Percentiles rank a stretch among this genome's conserved stretches.
These are phyloP conservation scores for Spiraea crenata DNA, from an alignment of 331 rosid species.

Conservation along the genomic window DNA sequence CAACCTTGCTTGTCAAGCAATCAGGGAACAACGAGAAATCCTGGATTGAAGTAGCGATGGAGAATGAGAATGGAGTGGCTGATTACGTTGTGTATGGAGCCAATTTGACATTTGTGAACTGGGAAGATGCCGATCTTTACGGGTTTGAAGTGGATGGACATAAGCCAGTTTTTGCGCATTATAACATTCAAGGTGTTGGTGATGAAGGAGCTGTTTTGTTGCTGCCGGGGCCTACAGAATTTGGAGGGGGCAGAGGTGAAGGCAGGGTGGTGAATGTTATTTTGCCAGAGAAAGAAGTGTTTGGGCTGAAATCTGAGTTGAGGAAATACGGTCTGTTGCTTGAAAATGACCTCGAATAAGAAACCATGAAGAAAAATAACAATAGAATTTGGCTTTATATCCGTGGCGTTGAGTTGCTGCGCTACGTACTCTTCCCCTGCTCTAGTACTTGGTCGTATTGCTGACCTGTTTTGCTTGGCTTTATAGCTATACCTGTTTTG, in stretches of 20 bases:
- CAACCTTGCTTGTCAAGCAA: conserved; percentile 38
- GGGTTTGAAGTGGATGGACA: conserved; percentile 42
- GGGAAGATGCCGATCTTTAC: conserved; percentile 51
- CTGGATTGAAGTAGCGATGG: conserved; percentile 38
- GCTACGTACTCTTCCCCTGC: no score
- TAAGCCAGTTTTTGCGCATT: conserved; percentile 49
- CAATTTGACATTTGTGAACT: conserved; percentile 68
- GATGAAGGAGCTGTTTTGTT: conserved; percentile 73
- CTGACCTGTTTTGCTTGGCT: no score
- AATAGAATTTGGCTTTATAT: background rate
- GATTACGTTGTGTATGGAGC: conserved; percentile 79
- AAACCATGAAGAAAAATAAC: background rate
- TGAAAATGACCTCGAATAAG: conserved; percentile 21
- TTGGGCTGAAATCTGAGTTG: conserved; percentile 52
- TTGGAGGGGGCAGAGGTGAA: conserved; percentile 9
- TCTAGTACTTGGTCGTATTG: no score
- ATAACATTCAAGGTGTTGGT: conserved; percentile 64
- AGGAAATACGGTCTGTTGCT: conserved; percentile 38
- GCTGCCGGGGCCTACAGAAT: conserved; percentile 40
- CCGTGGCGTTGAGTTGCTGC: no score
- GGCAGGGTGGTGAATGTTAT: conserved; percentile 64
- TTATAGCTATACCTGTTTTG: no score
- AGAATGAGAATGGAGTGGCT: conserved; percentile 47
- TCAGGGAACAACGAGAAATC: conserved; percentile 40
- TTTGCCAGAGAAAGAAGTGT: conserved; percentile 55